Base-by-base conservation (phyloP, 768 basidiomycete genomes). In the Auricularia auricula-judae region DNA sequence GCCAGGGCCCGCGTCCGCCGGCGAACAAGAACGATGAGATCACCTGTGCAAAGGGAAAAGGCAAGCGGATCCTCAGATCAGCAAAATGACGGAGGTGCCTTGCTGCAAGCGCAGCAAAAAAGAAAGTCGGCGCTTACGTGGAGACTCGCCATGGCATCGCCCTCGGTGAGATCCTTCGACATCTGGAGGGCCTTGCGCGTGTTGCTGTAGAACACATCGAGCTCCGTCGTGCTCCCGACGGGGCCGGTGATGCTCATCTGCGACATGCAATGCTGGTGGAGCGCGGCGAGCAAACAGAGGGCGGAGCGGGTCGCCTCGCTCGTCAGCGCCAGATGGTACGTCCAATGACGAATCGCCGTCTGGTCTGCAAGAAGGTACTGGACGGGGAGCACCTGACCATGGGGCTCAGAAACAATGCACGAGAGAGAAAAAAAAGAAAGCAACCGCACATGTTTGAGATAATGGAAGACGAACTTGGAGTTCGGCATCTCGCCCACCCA, bases 11-110 rank as follows among this genome's bases (percentile, higher is more conserved):
- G 10, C 77, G 75, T 4, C 91, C 89, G 3, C 91, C 91, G 12
- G 83, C 82, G 75, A 93, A 92, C 63, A 92, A 83, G 76, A 85
- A 85, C 53, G 84, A 81, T 18, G 89, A 91, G 35, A 93, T 82
- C 69, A 89, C 56, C 56, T 59, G 54, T n/a, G 29, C 54, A 29
- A 29, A 29, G 29, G 29, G 29, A 29, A 29, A 29, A 29, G 29
- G 29, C 29, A 54, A 10, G n/a, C n/a, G 53, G 29, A 29, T n/a
- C n/a, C 11, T 54, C 53, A 29, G 39, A 42, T 42, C 39, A 42
- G 39, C 39, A 7, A 42, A 42, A 42, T 42, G 39, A 42, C 39
- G 7, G 39, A 7, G 39, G 7, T 39, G 36, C 36, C 23, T 23
- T 23, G 23, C 23, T 23, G 23, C 23, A 23, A 23, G 23, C 23